These are phyloP conservation scores for Alternaria sp. DNA, from an alignment of 2,329 filamentous ascomycete species.

Conservation along the genomic window DNA sequence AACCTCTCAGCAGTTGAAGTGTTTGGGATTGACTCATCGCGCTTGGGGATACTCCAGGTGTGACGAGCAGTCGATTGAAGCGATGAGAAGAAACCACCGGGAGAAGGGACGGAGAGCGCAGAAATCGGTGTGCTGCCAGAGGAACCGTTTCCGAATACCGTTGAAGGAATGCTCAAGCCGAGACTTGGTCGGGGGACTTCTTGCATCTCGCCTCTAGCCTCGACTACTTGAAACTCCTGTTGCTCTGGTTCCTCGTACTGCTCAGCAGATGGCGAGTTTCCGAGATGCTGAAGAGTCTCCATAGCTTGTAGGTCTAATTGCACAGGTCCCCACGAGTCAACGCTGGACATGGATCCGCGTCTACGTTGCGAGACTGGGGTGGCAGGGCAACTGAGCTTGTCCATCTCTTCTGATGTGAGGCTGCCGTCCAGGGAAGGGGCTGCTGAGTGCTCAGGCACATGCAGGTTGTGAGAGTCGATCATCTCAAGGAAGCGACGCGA, in stretches of 20 bases:
- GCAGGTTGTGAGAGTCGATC: conserved; percentile 64
- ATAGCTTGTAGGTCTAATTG: conserved; percentile 79
- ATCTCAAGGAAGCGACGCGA: conserved; percentile 77
- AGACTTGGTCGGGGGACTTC: conserved; percentile 61
- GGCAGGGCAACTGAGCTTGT: conserved; percentile 79
- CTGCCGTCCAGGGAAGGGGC: conserved; percentile 91
- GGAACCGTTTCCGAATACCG: conserved; percentile 43
- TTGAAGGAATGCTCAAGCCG: conserved; percentile 34
- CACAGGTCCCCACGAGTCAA: conserved; percentile 67
- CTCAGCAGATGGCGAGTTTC: conserved; percentile 44
- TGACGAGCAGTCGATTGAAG: conserved; percentile 76
- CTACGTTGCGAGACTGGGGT: conserved; percentile 67
- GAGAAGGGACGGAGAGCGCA: conserved; percentile 86
- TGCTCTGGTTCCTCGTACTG: conserved; percentile 28
- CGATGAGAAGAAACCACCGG: conserved; percentile 88
- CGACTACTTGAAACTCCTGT: conserved; percentile 40
- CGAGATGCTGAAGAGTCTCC: conserved; percentile 76
- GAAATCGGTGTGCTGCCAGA: conserved; percentile 69
- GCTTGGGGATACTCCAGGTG: conserved; percentile 73
- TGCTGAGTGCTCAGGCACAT: conserved; percentile 76
- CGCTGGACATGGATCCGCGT: conserved; percentile 55
- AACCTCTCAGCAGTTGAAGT: conserved; percentile 93
- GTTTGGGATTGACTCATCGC: conserved; percentile 66
- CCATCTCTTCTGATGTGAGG: conserved; percentile 85
- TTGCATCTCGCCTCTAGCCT: conserved; percentile 66